Evolutionary conservation across 371 early-diverging fungal genomes (phyloP).

Genomic region (Smittium culicis): DNA sequence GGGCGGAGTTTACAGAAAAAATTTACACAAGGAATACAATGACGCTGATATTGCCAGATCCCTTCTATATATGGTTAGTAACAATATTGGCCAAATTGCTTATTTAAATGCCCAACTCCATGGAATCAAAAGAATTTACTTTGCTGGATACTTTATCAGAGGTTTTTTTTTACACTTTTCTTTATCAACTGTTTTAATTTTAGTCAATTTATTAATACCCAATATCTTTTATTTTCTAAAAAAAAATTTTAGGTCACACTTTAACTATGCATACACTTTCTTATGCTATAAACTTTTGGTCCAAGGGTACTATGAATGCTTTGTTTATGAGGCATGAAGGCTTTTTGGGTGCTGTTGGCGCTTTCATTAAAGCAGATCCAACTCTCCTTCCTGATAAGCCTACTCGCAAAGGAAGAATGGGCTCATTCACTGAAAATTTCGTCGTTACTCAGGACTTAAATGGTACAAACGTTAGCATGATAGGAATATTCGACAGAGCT

Average conservation of each 20-base stretch:
- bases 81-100: conserved; percentile 96
- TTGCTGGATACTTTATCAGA: conserved; percentile 92
- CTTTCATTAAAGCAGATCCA: conserved; percentile 41
- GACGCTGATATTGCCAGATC: conserved; percentile 76
- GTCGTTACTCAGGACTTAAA: conserved; percentile 36
- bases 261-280: conserved; percentile 94
- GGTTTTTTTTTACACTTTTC: background rate
- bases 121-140: conserved; percentile 79
- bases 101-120: conserved; percentile 89
- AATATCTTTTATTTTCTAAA: background rate
- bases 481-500: conserved; percentile 44
- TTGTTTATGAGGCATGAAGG: conserved; percentile 93
- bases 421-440: conserved; percentile 64
- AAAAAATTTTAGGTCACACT: conserved; percentile 48
- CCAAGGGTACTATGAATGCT: conserved; percentile 85
- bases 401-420: conserved; percentile 30
- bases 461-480: conserved; percentile 30
- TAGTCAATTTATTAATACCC: too few species aligned
- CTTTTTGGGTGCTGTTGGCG: conserved; percentile 89
- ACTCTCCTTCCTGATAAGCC: conserved; percentile 20
- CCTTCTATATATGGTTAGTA: conserved; percentile 83
- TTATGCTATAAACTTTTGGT: conserved; percentile 94
- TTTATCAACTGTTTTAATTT: too few species aligned
- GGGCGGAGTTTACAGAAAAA: conserved; percentile 86
- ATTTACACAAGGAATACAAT: conserved; percentile 45